Evolutionary conservation across 2,329 filamentous ascomycete species (phyloP), one percentile per base, ranked within the genome.

Genomic region (Apiospora phragmitis): DNA sequence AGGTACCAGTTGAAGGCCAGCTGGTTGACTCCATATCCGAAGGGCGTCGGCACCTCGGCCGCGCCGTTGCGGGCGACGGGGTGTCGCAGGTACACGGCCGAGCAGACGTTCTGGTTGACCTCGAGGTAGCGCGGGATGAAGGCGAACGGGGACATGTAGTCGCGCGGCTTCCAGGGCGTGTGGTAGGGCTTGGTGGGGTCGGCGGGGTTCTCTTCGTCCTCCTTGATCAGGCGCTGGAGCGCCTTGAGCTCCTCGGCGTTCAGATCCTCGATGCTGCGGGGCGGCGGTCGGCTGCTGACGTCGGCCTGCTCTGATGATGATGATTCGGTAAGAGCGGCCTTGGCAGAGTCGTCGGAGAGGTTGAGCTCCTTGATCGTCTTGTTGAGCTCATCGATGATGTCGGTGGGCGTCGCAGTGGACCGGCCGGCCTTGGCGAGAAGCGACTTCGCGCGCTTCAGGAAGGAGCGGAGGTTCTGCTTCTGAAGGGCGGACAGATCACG

Each of bases 21-120:
- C 81, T 94, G 93, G 79, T 88, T 91, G n/a, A 91, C 88, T 74
- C 89, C 84, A 70, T 88, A 85, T 68, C 85, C 82, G 82, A 94
- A 98, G 24, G 95, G 95, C 32, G 93, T 94, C 1, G 95, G 95
- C 72, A 95, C 92, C 81, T 95, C 96, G 4, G 93, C 91, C 74
- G 89, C 78, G 14, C 95, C 94, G 3, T 92, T 92, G 72, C 95
- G 88, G 35, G 94, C 96, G 59, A 98, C 95, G 0, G 96, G 96
- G 84, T 99, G 95, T 71, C 96, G 89, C 73, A 99, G 84, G 81
- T 99, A 99, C 51, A 99, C 94, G 14, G 96, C 96, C 1, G 95
- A 92, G 83, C 96, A 99, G 77, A 98, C 93, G 79, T 95, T 97
- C 82, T 97, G 96, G 86, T 98, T 98, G 76, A 99, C 96, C 84